These are phyloP conservation scores for Porogramme epimiltina DNA, from an alignment of 1,284 basidiomycete genomes.

Conservation along the genomic window DNA sequence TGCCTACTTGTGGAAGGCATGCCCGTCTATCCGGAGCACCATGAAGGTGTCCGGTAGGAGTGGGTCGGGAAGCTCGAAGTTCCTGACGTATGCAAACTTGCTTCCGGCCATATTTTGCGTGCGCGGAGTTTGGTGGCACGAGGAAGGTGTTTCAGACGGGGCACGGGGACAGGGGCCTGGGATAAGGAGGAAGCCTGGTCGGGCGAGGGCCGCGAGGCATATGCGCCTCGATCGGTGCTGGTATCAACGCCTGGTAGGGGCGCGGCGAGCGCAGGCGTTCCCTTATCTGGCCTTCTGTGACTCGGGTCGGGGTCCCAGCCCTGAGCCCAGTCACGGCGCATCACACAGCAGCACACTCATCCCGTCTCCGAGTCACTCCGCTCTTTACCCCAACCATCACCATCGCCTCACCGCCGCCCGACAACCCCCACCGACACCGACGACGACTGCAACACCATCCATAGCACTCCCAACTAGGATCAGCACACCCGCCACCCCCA, in stretches of 20 bases:
- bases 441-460: slow-evolving; percentile 2
- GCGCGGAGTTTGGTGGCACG: too few relatives aligned
- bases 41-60: slow-evolving; percentile 86
- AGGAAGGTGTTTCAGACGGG: too few relatives aligned
- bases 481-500: background rate
- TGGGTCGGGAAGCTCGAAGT: slow-evolving; percentile 88
- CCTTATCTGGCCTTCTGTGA: slow-evolving; percentile 25
- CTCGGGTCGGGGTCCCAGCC: slow-evolving; percentile 25
- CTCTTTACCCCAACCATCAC: slow-evolving; percentile 29
- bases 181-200: background rate
- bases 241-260: slow-evolving; percentile 20
- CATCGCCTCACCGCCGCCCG: slow-evolving; percentile 19
- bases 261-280: slow-evolving; percentile 15
- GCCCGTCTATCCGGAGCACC: slow-evolving; percentile 89
- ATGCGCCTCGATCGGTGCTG: background rate
- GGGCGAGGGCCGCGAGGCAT: slow-evolving; percentile 7
- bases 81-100: slow-evolving; percentile 88
- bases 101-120: slow-evolving; percentile 80
- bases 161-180: background rate
- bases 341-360: slow-evolving; percentile 15
- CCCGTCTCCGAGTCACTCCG: slow-evolving; percentile 20
- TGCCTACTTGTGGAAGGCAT: slow-evolving; percentile 88
- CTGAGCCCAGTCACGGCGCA: slow-evolving; percentile 24
- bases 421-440: slow-evolving; percentile 5
- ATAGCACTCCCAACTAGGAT: slow-evolving; percentile 16